Conservation (phyloP, 306 rosid genomes). For the Quercus glauca region DNA sequence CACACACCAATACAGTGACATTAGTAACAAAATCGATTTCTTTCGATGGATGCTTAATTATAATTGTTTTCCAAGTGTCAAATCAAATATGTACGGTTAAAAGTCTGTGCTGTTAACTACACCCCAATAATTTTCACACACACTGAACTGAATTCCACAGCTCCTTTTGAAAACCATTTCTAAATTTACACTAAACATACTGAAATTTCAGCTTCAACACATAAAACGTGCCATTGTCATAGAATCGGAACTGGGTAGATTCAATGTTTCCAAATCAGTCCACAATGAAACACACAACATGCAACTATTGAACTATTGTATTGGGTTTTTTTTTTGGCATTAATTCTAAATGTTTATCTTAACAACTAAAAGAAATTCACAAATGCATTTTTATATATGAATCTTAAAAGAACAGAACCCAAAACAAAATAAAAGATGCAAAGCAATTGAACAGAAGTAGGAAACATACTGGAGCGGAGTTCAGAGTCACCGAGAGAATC, state of each 20-base stretch:
- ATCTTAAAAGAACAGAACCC: not conserved
- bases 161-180: not conserved
- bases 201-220: not conserved
- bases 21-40: not conserved
- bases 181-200: not conserved
- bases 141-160: not conserved
- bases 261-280: not conserved
- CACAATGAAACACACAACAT: not conserved
- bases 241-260: not conserved
- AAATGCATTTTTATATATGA: not conserved
- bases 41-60: not conserved
- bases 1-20: not conserved
- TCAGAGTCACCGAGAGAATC: not conserved
- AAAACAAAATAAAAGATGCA: not conserved
- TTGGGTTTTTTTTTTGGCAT: not conserved
- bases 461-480: not conserved
- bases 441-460: not conserved
- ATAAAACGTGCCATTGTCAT: not conserved
- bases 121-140: not conserved
- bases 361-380: not conserved
- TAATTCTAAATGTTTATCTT: not conserved
- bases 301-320: not conserved
- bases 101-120: not conserved
- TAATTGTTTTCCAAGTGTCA: not conserved
- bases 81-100: not conserved